Base-by-base conservation (phyloP, 2,329 filamentous ascomycete species). In the Exophiala bonariae region DNA sequence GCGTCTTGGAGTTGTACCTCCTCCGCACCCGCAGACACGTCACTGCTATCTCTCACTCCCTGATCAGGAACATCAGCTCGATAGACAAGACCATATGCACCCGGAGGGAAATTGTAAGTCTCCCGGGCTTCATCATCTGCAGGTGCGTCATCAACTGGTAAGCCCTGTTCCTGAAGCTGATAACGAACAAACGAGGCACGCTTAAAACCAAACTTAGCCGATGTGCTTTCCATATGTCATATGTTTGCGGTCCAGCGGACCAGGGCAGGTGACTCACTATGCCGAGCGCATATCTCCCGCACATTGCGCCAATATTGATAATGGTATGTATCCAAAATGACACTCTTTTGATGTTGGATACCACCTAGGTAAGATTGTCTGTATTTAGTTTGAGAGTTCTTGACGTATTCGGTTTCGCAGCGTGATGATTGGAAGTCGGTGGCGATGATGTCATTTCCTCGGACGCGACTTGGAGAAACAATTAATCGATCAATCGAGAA, bases 51-150 rank as follows among this genome's bases (percentile, higher is more conserved):
- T 1, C 77, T 76, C 11, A 77, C 75, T n/a, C 81, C 81, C 54
- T 73, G 71, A 49, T 85, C 82, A 10, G 82, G 77, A 4, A 79
- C 78, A 41, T 89, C 82, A 26, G 89, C 89, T 49, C 90, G 82
- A 64, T 95, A 96, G 19, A 97, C 87, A 18, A 93, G 75, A 26
- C 93, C 92, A 61, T 86, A 78, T 52, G 89, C 87, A 0, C 91
- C 87, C 0, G 93, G 93, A 0, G 92, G 89, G 63, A 99, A 95
- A 66, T 97, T 97, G 72, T 95, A 96, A 28, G 81, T 89, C 62
- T 89, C 86, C 30, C 87, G 80, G 26, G 82, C 71, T 37, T 73
- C 79, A 14, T 88, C 81, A 58, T 95, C 88, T 3, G 80, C 78
- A 0, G 88, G 87, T 1, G 80, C 82, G 47, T 89, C 81, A 47